These are phyloP conservation scores for Cryptococcus floricola DNA, from an alignment of 1,284 basidiomycete species.

Conservation along the genomic window DNA sequence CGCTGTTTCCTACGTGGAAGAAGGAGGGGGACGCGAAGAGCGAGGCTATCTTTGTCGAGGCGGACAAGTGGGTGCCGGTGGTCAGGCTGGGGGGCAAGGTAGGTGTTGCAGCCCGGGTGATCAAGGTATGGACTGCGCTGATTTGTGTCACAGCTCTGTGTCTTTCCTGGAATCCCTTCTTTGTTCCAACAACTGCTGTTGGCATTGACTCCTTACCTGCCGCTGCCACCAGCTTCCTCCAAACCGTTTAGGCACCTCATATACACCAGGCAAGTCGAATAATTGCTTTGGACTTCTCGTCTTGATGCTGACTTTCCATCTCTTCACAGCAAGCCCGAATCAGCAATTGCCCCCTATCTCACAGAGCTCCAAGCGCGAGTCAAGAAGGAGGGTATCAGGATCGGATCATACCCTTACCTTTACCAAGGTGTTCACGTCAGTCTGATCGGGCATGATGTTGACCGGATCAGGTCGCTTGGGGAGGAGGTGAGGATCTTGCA, in stretches of 20 bases:
- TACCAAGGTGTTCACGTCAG: conserved; percentile 58
- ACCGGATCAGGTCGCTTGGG: conserved; percentile 56
- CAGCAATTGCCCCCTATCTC: conserved; percentile 82
- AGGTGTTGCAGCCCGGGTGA: conserved; percentile 6
- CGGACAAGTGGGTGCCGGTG: conserved; percentile 84
- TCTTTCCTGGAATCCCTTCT: conserved; percentile 85
- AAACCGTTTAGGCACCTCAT: conserved; percentile 72
- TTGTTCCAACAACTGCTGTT: conserved; percentile 78
- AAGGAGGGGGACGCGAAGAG: conserved; percentile 52
- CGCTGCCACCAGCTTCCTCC: conserved; percentile 65
- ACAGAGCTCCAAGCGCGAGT: conserved; percentile 71
- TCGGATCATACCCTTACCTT: conserved; percentile 75
- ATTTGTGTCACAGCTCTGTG: conserved; percentile 57
- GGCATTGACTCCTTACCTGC: conserved; percentile 66
- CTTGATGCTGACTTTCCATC: conserved; percentile 1
- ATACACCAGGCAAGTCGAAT: conserved; percentile 64
- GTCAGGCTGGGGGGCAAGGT: conserved; percentile 71
- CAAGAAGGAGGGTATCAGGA: conserved; percentile 69
- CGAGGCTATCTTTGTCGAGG: conserved; percentile 67
- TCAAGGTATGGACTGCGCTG: neutral
- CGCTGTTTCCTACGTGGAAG: conserved; percentile 62
- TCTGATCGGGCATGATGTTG: conserved; percentile 69
- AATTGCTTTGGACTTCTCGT: too few relatives aligned
- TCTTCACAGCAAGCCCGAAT: conserved; percentile 68
- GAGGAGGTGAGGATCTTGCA: conserved; percentile 57